Evolutionary conservation across 1,284 basidiomycete genomes (phyloP), one percentile per base, ranked within the genome.

Genomic region (Ustilago esculenta): DNA sequence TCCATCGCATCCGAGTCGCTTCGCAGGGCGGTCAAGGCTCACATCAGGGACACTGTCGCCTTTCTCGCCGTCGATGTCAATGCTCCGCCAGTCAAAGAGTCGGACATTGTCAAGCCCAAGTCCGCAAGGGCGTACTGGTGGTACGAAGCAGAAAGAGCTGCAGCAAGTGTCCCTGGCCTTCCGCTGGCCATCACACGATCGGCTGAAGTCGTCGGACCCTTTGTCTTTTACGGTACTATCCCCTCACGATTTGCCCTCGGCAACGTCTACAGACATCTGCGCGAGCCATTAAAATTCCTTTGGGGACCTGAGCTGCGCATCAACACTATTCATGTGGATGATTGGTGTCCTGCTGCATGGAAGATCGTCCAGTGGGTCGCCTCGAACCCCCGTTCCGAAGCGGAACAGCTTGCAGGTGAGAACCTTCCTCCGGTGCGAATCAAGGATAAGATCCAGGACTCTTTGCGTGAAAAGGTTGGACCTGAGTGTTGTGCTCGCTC

Each of bases 121-220:
- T 42, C 44, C 4, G 25, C 52, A 2, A 52, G 67, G 23, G 47
- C 61, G 4, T 73, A 70, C 43, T 76, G 70, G 68, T 76, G 58
- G 57, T 72, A 75, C 37, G 74, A 76, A 33, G 69, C 72, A 12
- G 72, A 74, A 43, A 53, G 74, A 12, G 72, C 72, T 11, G 72
- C 49, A 25, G 74, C 74, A 8, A 59, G 48, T 32, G 56, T 66
- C 3, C 46, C 44, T 2, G 53, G 46, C 21, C 55, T 75, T n/a
- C 59, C 59, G 5, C 53, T 73, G 7, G 74, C 66, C 46, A 69
- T 73, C 44, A 48, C 59, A n/a, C 55, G 72, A 8, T 72, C 69
- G 2, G 72, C 74, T 18, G 65, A 63, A 29, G 37, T 75, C 24
- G 71, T 69, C n/a, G 74, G 74, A 9, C 70, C 72, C 5, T 60